Evolutionary conservation across 2,329 filamentous ascomycete species (phyloP), one percentile per base, ranked within the genome.

Genomic region (Ophiostoma montium): DNA sequence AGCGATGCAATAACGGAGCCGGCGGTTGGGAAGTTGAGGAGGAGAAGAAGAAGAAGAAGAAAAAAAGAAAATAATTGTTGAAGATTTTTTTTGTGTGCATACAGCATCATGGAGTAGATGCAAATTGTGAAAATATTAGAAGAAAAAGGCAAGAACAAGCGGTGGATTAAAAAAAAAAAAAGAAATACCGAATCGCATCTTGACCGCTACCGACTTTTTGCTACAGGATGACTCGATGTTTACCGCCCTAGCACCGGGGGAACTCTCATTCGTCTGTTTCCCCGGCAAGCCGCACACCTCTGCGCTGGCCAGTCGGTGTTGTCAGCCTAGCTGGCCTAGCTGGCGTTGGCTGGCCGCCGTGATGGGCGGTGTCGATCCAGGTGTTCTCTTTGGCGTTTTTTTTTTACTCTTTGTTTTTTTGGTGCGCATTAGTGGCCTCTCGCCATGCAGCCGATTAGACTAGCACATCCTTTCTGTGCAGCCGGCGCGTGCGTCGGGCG

Each of bases 241-340:
- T 42, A 42, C 39, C 39, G 39, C 39, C 39, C 15, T 12, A 42
- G n/a, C 39, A 42, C 16, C 13, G 15, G 19, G 6, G 10, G 9
- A 27, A 13, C n/a, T n/a, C 15, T 13, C 13, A 42, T 41, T 41
- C 38, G 38, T 13, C 38, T 13, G 8, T 15, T 27, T 23, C 36
- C 18, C 4, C 23, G 23, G 4, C 23, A 27, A 27, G 8, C 5
- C 23, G 8, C 23, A 27, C 23, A 27, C 23, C 36, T 30, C 21
- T 44, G 42, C 39, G 39, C 42, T 44, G 42, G 42, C 42, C 42
- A 44, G 42, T 44, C 42, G 42, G 42, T 44, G 42, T 44, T 44
- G 42, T 31, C 42, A 33, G n/a, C 42, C 27, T 18, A 21, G 13
- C 21, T 27, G 21, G n/a, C 42, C 27, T 18, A 21, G 13, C 21